These are phyloP conservation scores for Bacidia rubella DNA, from an alignment of 495 filamentous ascomycete species.

Conservation along the genomic window DNA sequence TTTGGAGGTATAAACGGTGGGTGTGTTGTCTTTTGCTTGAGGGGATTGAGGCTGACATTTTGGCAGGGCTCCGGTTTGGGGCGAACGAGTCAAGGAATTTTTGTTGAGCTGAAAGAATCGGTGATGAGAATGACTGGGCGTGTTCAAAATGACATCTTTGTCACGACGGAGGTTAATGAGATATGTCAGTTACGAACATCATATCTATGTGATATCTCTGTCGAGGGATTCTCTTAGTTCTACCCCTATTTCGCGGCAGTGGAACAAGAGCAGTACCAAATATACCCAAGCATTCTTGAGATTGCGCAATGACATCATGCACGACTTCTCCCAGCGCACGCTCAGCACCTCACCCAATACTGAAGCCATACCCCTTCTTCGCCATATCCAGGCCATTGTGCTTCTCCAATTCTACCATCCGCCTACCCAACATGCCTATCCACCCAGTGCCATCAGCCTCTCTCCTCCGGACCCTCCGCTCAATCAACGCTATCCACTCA, in stretches of 20 bases:
- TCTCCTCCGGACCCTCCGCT: neutral
- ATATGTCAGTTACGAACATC: too few species aligned
- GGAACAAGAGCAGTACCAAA: too few species aligned
- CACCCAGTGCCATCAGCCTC: neutral
- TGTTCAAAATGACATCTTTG: neutral
- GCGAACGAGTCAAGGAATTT: neutral
- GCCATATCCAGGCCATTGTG: too few species aligned
- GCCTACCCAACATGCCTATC: neutral
- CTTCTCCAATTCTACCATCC: neutral
- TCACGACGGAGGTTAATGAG: neutral
- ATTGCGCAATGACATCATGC: too few species aligned
- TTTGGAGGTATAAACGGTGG: constrained; percentile 53
- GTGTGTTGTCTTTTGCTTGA: constrained; percentile 7
- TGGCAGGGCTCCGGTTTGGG: constrained; percentile 1
- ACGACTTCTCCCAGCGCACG: too few species aligned
- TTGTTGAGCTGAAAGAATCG: neutral
- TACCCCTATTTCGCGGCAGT: too few species aligned
- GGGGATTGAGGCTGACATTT: neutral
- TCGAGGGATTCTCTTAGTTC: too few species aligned
- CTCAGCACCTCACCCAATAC: too few species aligned
- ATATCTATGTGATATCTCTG: too few species aligned
- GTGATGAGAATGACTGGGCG: neutral
- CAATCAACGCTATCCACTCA: neutral
- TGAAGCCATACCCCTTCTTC: too few species aligned
- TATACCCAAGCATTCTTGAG: too few species aligned